These are phyloP conservation scores for Xylariales sp. DNA, from an alignment of 2,329 filamentous ascomycete species.

Conservation along the genomic window DNA sequence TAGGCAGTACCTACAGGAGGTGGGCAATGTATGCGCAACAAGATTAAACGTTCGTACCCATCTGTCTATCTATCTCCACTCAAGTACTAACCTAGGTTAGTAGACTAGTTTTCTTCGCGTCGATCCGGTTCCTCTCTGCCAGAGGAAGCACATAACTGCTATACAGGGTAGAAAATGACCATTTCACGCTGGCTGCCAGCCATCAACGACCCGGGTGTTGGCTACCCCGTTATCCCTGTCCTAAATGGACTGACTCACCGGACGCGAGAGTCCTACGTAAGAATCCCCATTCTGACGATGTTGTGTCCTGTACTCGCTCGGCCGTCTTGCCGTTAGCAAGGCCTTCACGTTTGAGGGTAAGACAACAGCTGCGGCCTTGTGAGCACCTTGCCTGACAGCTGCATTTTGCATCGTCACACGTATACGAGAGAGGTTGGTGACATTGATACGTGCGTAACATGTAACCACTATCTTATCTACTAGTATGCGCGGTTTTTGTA, in stretches of 20 bases:
- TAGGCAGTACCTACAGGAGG: no score
- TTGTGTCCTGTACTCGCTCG: conserved; percentile 1
- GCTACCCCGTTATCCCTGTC: not conserved
- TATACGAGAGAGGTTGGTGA: conserved; percentile 27
- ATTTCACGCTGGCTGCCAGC: no score
- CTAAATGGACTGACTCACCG: not conserved
- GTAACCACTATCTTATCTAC: conserved; percentile 3
- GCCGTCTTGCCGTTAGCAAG: conserved; percentile 1
- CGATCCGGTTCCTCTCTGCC: not conserved
- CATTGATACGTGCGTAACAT: conserved; percentile 9
- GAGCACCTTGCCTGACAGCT: conserved; percentile 24
- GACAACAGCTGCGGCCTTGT: conserved; percentile 12
- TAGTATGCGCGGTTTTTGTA: not conserved
- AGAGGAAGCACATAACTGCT: no score
- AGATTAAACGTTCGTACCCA: no score
- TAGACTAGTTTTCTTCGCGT: not conserved
- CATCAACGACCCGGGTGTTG: not conserved
- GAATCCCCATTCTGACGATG: not conserved
- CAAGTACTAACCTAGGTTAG: not conserved
- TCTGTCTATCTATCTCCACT: not conserved
- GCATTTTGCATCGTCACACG: conserved; percentile 36
- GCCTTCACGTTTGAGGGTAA: conserved; percentile 27
- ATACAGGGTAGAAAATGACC: no score
- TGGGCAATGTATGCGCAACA: no score
- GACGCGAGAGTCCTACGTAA: conserved; percentile 7